phyloP scores from a whole-genome alignment of 495 filamentous ascomycete genomes.

The Aspergillus biplanus region DNA sequence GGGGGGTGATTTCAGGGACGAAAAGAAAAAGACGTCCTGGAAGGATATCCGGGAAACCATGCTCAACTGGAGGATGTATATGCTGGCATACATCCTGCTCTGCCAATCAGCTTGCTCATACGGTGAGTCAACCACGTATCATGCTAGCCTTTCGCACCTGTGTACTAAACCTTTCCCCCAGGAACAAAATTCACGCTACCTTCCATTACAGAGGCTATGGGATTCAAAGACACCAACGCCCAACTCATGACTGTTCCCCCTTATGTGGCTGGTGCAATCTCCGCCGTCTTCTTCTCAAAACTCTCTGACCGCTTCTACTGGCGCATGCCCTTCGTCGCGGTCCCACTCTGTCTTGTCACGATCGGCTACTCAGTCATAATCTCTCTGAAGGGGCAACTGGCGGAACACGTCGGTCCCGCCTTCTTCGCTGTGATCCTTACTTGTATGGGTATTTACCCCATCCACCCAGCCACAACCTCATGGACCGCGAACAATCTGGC shows the following conservation, averaged over 20 bases:
- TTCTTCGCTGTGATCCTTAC: slow-evolving; percentile 44
- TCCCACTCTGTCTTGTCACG: slow-evolving; percentile 30
- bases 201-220: slow-evolving; percentile 36
- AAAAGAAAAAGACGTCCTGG: slow-evolving; percentile 26
- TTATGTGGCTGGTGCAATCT: slow-evolving; percentile 37
- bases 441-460: slow-evolving; percentile 44
- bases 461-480: slow-evolving; percentile 36
- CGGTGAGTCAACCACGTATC: slow-evolving; percentile 1
- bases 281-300: slow-evolving; percentile 33
- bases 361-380: slow-evolving; percentile 37
- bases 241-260: slow-evolving; percentile 39
- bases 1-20: slow-evolving; percentile 30
- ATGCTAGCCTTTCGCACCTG: background rate
- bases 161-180: slow-evolving; percentile 3
- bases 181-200: slow-evolving; percentile 38
- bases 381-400: slow-evolving; percentile 31
- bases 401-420: slow-evolving; percentile 32
- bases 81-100: slow-evolving; percentile 34
- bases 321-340: slow-evolving; percentile 44
- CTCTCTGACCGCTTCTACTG: slow-evolving; percentile 43
- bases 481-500: slow-evolving; percentile 47
- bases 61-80: slow-evolving; percentile 34
- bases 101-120: slow-evolving; percentile 34
- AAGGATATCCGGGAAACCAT: slow-evolving; percentile 28
- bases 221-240: slow-evolving; percentile 33